Conservation (phyloP, 2,329 filamentous ascomycete species). For the Myriangium duriaei region DNA sequence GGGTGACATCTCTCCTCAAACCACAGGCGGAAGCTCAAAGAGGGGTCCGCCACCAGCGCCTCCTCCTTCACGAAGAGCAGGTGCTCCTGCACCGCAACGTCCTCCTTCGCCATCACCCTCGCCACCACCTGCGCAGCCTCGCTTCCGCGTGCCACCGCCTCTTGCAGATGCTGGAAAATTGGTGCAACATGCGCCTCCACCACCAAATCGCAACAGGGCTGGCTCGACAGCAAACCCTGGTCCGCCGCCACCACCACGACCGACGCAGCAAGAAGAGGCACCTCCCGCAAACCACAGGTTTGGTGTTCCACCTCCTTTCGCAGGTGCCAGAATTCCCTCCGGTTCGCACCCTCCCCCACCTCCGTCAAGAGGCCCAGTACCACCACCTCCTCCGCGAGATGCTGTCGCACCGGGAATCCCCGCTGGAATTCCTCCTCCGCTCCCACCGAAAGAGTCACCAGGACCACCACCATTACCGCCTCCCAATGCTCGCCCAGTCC, state of each 20-base stretch:
- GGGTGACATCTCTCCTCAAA: constrained; percentile 45
- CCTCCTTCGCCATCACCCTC: constrained; percentile 42
- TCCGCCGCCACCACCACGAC: constrained; percentile 31
- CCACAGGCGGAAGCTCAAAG: constrained; percentile 44
- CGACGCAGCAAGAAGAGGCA: constrained; percentile 41
- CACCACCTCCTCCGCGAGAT: constrained; percentile 35
- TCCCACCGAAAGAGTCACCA: constrained; percentile 14
- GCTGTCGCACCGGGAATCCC: constrained; percentile 21
- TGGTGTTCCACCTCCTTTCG: constrained; percentile 68
- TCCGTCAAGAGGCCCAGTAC: constrained; percentile 56
- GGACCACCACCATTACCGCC: constrained; percentile 31
- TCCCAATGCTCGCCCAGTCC: constrained; percentile 21
- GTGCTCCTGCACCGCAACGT: constrained; percentile 31
- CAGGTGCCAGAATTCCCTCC: constrained; percentile 46
- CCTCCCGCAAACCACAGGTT: constrained; percentile 41
- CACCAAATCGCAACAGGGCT: constrained; percentile 44
- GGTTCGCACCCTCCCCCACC: constrained; percentile 57
- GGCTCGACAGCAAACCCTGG: constrained; percentile 19
- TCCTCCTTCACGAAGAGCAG: constrained; percentile 29
- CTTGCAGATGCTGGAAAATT: constrained; percentile 83
- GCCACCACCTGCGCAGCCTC: constrained; percentile 56
- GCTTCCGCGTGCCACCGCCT: constrained; percentile 77
- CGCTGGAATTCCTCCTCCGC: constrained; percentile 16
- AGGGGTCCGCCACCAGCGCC: constrained; percentile 50
- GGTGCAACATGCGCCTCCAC: constrained; percentile 43